A percentile compares a stretch with the other conserved stretches of the same genome.
phyloP scores from a whole-genome alignment of 2,329 filamentous ascomycete genomes.

The Epichloe brachyelytri region DNA sequence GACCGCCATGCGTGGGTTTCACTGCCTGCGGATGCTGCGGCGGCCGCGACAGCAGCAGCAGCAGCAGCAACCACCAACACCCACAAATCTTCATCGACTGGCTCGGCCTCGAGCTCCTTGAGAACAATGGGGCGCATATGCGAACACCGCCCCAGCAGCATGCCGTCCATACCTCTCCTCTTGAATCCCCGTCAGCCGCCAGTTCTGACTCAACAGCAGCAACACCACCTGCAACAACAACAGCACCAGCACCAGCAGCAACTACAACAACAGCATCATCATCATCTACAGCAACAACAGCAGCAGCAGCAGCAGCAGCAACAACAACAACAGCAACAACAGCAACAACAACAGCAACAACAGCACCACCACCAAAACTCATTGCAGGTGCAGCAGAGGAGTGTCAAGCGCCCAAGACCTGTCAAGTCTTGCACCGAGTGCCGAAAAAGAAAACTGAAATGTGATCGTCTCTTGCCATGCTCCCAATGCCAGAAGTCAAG shows the following conservation, averaged over 20 bases:
- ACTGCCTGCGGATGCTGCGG: not conserved
- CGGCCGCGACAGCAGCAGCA: constrained; percentile 1
- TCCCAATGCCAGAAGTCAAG: constrained; percentile 46
- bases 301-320: constrained; percentile 13
- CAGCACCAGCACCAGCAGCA: constrained; percentile 10
- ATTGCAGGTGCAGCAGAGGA: constrained; percentile 23
- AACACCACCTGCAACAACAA: constrained; percentile 14
- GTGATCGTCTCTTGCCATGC: constrained; percentile 42
- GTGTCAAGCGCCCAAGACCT: constrained; percentile 39
- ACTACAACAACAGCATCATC: constrained; percentile 7
- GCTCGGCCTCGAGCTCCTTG: constrained; percentile 4
- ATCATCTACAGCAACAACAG: constrained; percentile 12
- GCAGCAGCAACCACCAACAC: not conserved
- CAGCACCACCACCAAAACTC: constrained; percentile 10
- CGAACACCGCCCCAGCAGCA: constrained; percentile 8
- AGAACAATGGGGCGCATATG: constrained; percentile 4
- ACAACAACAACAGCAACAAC: constrained; percentile 12
- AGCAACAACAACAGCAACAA: constrained; percentile 13
- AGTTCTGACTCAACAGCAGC: constrained; percentile 13
- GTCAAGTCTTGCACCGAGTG: constrained; percentile 46
- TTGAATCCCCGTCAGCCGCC: constrained; percentile 9
- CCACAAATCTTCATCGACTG: constrained; percentile 4
- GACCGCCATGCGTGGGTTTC: constrained; percentile 8
- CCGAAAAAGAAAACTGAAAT: constrained; percentile 43
- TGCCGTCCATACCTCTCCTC: constrained; percentile 4